These are phyloP conservation scores for Pseudocercospora fijiensis DNA, from an alignment of 2,329 filamentous ascomycete species.

Conservation along the genomic window DNA sequence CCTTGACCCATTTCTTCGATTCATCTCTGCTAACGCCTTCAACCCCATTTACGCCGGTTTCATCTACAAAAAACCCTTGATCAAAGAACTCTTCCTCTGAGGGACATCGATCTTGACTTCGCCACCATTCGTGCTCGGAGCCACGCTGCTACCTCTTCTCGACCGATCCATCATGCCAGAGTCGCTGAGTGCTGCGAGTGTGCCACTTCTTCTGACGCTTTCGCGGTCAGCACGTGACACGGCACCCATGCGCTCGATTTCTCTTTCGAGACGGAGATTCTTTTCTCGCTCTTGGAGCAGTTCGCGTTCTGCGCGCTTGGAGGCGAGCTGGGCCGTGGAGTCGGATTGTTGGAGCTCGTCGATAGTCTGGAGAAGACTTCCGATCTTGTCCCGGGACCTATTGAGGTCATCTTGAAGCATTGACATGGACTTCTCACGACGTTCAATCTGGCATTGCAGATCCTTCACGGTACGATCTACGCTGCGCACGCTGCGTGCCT, in stretches of 20 bases:
- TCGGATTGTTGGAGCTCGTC: constrained; percentile 91
- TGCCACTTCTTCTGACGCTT: constrained; percentile 34
- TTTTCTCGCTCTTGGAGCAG: constrained; percentile 86
- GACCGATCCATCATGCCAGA: constrained; percentile 39
- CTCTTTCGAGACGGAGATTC: constrained; percentile 75
- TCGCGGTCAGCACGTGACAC: constrained; percentile 71
- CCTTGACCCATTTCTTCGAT: constrained; percentile 8
- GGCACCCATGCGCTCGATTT: constrained; percentile 63
- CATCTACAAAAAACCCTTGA: constrained; percentile 53
- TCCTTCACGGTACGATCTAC: constrained; percentile 93
- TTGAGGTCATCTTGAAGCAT: constrained; percentile 79
- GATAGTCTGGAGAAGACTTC: constrained; percentile 84
- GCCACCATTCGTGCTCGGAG: constrained; percentile 24
- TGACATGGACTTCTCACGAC: constrained; percentile 81
- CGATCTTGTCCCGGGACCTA: constrained; percentile 85
- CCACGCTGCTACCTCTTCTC: constrained; percentile 46
- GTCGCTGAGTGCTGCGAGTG: constrained; percentile 44
- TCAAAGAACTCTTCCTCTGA: constrained; percentile 45
- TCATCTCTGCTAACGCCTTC: constrained; percentile 19
- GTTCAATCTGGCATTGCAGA: constrained; percentile 85
- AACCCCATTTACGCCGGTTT: constrained; percentile 23
- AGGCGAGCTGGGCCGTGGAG: constrained; percentile 74
- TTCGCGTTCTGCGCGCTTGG: constrained; percentile 84
- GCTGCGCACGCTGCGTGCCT: constrained; percentile 84
- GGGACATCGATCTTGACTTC: constrained; percentile 41